Conservation (phyloP, 2,329 filamentous ascomycete species). For the Onygena corvina region DNA sequence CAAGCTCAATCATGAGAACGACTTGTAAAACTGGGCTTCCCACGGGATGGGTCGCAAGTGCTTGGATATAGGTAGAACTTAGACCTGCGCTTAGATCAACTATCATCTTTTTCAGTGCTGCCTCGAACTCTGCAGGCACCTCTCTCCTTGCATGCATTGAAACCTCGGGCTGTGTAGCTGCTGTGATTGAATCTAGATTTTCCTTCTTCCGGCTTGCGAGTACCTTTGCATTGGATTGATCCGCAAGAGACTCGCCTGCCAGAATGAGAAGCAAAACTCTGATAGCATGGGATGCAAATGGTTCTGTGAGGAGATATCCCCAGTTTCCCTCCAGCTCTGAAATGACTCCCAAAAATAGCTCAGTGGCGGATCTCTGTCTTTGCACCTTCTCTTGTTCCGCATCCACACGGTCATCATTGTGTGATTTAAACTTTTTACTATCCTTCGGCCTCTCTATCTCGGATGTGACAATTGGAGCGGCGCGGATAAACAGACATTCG, state of each 20-base stretch:
- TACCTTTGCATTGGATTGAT: slow-evolving; percentile 56
- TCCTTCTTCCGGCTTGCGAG: slow-evolving; percentile 90
- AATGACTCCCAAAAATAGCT: slow-evolving; percentile 68
- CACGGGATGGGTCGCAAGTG: slow-evolving; percentile 76
- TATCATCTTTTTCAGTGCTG: slow-evolving; percentile 71
- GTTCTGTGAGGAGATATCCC: slow-evolving; percentile 70
- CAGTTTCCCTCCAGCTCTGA: slow-evolving; percentile 81
- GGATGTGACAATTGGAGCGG: slow-evolving; percentile 63
- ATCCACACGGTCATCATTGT: slow-evolving; percentile 32
- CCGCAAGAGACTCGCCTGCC: slow-evolving; percentile 67
- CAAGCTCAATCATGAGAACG: slow-evolving; percentile 73
- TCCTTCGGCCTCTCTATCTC: slow-evolving; percentile 46
- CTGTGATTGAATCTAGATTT: slow-evolving; percentile 51
- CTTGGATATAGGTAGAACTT: slow-evolving; percentile 66
- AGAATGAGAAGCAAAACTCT: slow-evolving; percentile 76
- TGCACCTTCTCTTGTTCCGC: slow-evolving; percentile 34
- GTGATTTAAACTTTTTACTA: slow-evolving; percentile 18
- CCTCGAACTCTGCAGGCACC: slow-evolving; percentile 67
- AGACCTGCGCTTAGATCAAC: slow-evolving; percentile 60
- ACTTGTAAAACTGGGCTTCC: slow-evolving; percentile 91
- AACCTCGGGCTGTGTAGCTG: slow-evolving; percentile 40
- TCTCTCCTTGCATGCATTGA: slow-evolving; percentile 37
- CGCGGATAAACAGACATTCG: slow-evolving; percentile 78
- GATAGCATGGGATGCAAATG: slow-evolving; percentile 81
- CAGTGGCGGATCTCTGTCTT: slow-evolving; percentile 58